Evolutionary conservation across 768 basidiomycete species (phyloP), one percentile per base, ranked within the genome.

Genomic region (Pseudohyphozyma bogoriensis): DNA sequence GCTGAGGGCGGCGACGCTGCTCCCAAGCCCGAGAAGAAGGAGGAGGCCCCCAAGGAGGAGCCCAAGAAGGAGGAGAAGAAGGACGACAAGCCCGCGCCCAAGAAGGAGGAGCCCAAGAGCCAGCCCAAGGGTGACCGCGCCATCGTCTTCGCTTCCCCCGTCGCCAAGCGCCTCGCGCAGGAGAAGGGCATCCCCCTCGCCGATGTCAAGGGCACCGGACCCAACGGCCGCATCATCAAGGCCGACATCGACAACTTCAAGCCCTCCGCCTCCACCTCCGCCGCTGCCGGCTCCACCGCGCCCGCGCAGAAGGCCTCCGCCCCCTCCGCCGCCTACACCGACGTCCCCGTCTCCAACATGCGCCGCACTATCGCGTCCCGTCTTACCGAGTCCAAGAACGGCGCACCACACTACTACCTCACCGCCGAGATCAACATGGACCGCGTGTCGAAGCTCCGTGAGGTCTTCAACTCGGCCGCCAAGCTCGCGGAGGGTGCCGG

Each of bases 371-470:
- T 99, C 72, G 95, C 88, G 58, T 68, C 82, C 42, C 87, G 95
- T 68, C 82, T 99, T 66, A 83, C 84, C 0, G 87, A 96, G 77
- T 89, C 88, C 60, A 97, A 95, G 77, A 85, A 88, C 75, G 85
- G 89, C 69, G 71, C 90, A n/a, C 95, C 95, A 7, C 93, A 97
- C 74, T 99, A 93, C 77, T 97, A 97, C 75, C 76, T 96, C 68
- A 96, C 95, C 5, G 82, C 89, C 45, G 88, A 96, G 70, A 80
- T 97, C 74, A 85, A 86, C 78, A 95, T 99, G 91, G 92, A 89
- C 79, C 87, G 88, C 79, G 84, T 90, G 24, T 74, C 87, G 72
- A 97, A 95, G 77, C 81, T 99, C 64, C 81, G 95, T 51, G 84
- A 93, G 75, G 85, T 96, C 64, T 97, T 99, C 79, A 99, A 99